Evolutionary conservation across 2,329 filamentous ascomycete species (phyloP).

Genomic region (Talaromyces sp.): DNA sequence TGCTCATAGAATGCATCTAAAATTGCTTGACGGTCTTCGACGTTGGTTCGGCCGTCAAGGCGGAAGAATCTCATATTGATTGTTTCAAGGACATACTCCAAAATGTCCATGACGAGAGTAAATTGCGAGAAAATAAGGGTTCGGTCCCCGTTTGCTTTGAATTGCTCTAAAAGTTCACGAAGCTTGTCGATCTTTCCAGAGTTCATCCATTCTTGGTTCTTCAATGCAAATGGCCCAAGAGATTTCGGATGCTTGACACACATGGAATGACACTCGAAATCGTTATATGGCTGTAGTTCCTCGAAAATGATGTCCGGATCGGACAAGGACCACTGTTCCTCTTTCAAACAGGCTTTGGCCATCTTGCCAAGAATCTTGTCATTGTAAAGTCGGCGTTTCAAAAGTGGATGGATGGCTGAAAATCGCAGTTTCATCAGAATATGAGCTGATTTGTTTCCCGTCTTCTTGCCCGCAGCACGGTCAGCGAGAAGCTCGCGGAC

Average conservation of each 20-base stretch:
- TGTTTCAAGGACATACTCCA: constrained; percentile 73
- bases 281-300: constrained; percentile 52
- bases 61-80: constrained; percentile 71
- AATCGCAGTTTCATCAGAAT: constrained; percentile 88
- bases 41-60: constrained; percentile 79
- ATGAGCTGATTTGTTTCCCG: constrained; percentile 54
- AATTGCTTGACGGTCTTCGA: constrained; percentile 76
- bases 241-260: constrained; percentile 50
- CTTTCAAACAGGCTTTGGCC: constrained; percentile 67
- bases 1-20: constrained; percentile 82
- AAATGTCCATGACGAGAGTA: constrained; percentile 81
- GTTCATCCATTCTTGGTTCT: constrained; percentile 61
- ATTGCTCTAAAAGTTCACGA: constrained; percentile 65
- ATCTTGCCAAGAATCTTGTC: constrained; percentile 72
- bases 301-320: constrained; percentile 50
- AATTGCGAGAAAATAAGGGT: constrained; percentile 92
- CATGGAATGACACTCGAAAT: constrained; percentile 58
- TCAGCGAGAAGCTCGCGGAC: constrained; percentile 57
- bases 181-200: constrained; percentile 84
- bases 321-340: constrained; percentile 51
- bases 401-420: constrained; percentile 82
- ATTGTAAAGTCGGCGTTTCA: constrained; percentile 76
- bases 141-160: constrained; percentile 75
- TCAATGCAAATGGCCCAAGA: constrained; percentile 53
- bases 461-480: constrained; percentile 52